Evolutionary conservation across 2,329 filamentous ascomycete species (phyloP), one percentile per base, ranked within the genome.

Genomic region (Mollisia scopiformis): DNA sequence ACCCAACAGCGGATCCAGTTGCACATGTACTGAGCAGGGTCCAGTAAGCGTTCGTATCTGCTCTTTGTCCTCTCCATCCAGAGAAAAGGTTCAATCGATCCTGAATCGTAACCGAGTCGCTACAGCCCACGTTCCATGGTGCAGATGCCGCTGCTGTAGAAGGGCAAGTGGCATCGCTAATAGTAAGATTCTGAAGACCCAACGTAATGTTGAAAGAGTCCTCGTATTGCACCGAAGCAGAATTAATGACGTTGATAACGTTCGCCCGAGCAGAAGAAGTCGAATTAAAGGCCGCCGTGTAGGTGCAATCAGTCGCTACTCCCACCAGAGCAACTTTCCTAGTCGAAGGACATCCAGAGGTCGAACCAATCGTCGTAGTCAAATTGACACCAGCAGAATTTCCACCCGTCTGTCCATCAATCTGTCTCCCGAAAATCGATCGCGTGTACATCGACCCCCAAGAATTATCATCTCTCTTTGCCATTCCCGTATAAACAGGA

Each of bases 161-260:
- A 0, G 94, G 92, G 71, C 95, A 99, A n/a, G 80, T 79, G 3
- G 82, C 76, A 47, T 91, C 86, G 59, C 86, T 91, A 63, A 97
- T 85, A 30, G 92, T 90, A 56, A 99, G 77, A 72, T 97, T 96
- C 68, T 89, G 87, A 62, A 99, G 86, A 46, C 93, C 95, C 35
- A 99, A 86, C 0, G 93, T 94, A 69, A 99, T 94, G 76, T 97
- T 97, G 79, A 99, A 98, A 7, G 91, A 91, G 68, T 83, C 86
- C 75, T 99, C 95, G 72, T 95, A 99, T 10, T 97, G 78, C 63
- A 88, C 85, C 1, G 94, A 97, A 0, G 95, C 95, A 47, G 87
- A 82, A 77, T 96, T 97, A 74, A 99, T 90, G 73, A 92, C 83
- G 55, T 80, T 82, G 69, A 99, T 93, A 64, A 99, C 84, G 73